Evolutionary conservation across 2,329 filamentous ascomycete genomes (phyloP), one percentile per base, ranked within the genome.

Genomic region (Trichoderma oligosporum): DNA sequence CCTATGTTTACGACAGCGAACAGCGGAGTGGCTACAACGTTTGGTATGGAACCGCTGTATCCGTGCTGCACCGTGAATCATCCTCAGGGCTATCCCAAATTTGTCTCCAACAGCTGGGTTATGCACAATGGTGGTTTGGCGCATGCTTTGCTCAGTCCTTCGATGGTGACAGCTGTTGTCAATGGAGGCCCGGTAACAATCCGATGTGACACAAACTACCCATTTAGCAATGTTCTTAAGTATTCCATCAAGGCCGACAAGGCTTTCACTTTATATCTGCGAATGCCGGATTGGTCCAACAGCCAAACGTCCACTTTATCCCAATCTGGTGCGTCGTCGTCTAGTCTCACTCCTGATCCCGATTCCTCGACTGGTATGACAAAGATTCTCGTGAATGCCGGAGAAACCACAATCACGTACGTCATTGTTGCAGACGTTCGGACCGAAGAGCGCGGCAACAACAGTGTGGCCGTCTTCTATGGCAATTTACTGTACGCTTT

Each of bases 21-120:
- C 47, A 67, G 65, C 4, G 71, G 67, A 5, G 59, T 67, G 7
- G 48, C 66, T 74, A 68, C 62, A 74, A 81, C 62, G 67, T 78
- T 58, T 63, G 80, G 79, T 1, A 68, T 82, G 12, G 79, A 81
- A 56, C 77, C 78, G 2, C 73, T 79, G 31, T 82, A 71, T 44
- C 76, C 77, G 1, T 84, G 81, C 67, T 84, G 81, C 62, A 82
- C 80, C 1, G 81, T 84, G 58, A 84, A 84, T 57, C 79, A 83
- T 61, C 77, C 75, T 1, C 80, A 83, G 62, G 82, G 78, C 7
- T 81, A 78, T 60, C 80, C 82, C 0, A 83, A 83, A 61, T 82
- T 80, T 56, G 64, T 80, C 65, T 66, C 78, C 8, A 71, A 74
- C 56, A 75, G 74, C 58, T 83, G 74, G 67, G 73, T 77, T 8